Evolutionary conservation across 2,329 filamentous ascomycete species (phyloP).

Genomic region (Raffaelea albimanens): DNA sequence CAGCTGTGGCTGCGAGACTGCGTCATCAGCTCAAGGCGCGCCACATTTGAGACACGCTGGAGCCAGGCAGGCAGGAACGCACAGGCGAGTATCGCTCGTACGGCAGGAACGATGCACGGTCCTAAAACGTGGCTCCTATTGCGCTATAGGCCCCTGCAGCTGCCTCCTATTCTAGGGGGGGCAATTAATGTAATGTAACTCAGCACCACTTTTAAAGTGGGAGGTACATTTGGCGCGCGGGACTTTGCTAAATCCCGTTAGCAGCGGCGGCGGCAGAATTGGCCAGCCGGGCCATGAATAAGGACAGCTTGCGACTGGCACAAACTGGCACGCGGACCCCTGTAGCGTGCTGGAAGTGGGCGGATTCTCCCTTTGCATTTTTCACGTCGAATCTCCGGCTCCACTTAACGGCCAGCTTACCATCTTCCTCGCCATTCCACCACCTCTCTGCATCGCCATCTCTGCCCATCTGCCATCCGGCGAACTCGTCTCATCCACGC

Average conservation of each 20-base stretch:
- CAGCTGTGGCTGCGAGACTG: too few relatives aligned
- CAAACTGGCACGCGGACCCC: neutral
- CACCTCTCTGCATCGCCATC: neutral
- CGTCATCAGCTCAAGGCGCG: too few relatives aligned
- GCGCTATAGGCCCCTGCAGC: too few relatives aligned
- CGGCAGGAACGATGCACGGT: neutral
- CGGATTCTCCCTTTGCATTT: neutral
- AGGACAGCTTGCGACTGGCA: constrained; percentile 1
- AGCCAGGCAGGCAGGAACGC: too few relatives aligned
- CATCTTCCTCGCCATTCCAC: neutral
- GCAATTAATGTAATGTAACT: too few relatives aligned
- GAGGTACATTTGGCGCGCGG: neutral
- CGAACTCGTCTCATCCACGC: neutral
- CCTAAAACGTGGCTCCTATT: constrained; percentile 1
- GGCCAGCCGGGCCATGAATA: neutral
- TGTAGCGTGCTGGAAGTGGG: neutral
- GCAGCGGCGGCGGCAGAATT: too few relatives aligned
- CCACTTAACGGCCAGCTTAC: neutral
- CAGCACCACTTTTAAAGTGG: too few relatives aligned
- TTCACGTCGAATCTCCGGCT: neutral
- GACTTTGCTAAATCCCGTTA: neutral
- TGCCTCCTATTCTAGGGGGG: too few relatives aligned
- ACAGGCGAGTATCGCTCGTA: too few relatives aligned
- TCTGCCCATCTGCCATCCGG: neutral
- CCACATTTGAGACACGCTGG: too few relatives aligned